phyloP scores from a whole-genome alignment of 306 rosid genomes.

The Quercus glauca region DNA sequence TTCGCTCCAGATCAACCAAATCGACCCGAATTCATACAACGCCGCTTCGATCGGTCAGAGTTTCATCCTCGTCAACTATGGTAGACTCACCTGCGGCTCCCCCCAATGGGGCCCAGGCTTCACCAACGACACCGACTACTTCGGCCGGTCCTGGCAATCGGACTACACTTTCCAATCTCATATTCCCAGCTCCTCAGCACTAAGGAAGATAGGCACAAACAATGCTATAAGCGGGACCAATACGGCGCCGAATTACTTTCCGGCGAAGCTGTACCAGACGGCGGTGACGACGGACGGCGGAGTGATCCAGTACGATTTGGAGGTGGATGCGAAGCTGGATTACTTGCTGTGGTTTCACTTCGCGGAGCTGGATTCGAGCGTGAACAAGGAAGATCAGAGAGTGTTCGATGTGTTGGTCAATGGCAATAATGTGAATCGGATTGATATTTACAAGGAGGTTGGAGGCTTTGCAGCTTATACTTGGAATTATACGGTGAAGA shows the following conservation, averaged over 20 bases:
- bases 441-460: constrained; percentile 70
- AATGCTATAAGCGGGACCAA: constrained; percentile 46
- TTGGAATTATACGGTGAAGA: constrained; percentile 68
- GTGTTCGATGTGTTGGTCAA: constrained; percentile 72
- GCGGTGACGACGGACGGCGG: constrained; percentile 36
- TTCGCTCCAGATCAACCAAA: constrained; percentile 60
- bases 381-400: constrained; percentile 63
- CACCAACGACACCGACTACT: constrained; percentile 63
- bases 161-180: constrained; percentile 31
- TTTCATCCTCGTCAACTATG: constrained; percentile 70
- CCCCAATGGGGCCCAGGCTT: constrained; percentile 87
- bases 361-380: constrained; percentile 66
- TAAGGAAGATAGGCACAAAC: constrained; percentile 34
- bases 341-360: constrained; percentile 89
- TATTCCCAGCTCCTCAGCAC: background rate
- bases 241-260: constrained; percentile 66
- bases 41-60: constrained; percentile 26
- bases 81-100: constrained; percentile 72
- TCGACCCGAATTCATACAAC: constrained; percentile 64
- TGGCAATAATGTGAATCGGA: constrained; percentile 50
- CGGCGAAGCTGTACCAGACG: constrained; percentile 68
- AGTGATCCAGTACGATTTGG: constrained; percentile 51
- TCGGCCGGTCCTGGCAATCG: constrained; percentile 88
- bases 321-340: constrained; percentile 87
- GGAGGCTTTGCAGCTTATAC: constrained; percentile 71